Base-by-base conservation (phyloP, 2,329 filamentous ascomycete genomes). In the Aphanocladium album region DNA sequence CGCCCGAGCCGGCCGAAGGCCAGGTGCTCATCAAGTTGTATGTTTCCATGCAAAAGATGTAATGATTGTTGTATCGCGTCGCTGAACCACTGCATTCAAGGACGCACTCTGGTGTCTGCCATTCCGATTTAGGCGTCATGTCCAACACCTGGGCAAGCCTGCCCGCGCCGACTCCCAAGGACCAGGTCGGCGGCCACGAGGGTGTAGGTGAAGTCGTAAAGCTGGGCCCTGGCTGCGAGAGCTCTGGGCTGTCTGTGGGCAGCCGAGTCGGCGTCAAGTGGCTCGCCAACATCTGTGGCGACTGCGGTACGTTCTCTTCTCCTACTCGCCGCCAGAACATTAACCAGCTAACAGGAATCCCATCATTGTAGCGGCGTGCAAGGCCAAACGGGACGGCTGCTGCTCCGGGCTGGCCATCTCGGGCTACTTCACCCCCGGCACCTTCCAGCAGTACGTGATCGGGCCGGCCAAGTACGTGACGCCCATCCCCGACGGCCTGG, bases 241-340 rank as follows among this genome's bases (percentile, higher is more conserved):
- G 67, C 41, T 76, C 81, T 1, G 79, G 77, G 5, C 74, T 89
- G 39, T 87, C 87, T 66, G 67, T 89, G n/a, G 86, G 86, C 5
- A 83, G 89, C 65, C 79, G 86, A 8, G 88, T 90, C 9, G 88
- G 88, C 16, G 83, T 90, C 69, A 90, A 90, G 72, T 89, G 86
- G 85, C 75, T 88, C 62, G 75, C 81, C 17, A 79, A 73, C 35
- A 81, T 81, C 27, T 89, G 85, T 69, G 79, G 79, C 54, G 75
- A 76, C 65, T 82, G 81, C 71, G 46, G 61, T 62, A 60, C 39
- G 60, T 61, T 14, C 14, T 8, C 21, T 17, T 17, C 12, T 35
- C 11, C 21, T 47, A 21, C 51, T 21, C 30, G 8, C 16, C 27
- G 27, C 9, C 2, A n/a, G 25, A 27, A 3, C 5, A 21, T 3